phyloP scores from a whole-genome alignment of 345 rosid genomes.

The Eucalyptus sp. region DNA sequence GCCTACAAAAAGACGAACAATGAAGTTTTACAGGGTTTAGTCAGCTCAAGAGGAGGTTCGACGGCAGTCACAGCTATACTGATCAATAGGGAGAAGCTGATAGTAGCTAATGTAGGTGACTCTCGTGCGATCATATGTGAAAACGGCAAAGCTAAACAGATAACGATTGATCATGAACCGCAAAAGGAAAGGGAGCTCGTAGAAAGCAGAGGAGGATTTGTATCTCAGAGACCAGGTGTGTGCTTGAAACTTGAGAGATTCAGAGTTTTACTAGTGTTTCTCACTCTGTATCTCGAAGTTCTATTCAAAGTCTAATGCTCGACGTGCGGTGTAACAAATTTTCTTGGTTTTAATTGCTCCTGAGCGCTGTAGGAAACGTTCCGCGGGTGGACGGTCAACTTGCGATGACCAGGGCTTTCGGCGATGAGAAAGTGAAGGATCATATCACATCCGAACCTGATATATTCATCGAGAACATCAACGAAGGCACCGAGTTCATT shows the following conservation, averaged over 20 bases:
- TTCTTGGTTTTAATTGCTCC: not conserved
- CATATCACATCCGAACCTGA: conserved; percentile 34
- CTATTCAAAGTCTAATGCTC: not conserved
- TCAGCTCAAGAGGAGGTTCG: conserved; percentile 31
- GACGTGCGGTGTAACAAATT: not conserved
- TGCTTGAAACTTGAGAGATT: not conserved
- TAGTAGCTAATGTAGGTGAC: conserved; percentile 44
- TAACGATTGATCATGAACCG: conserved; percentile 38
- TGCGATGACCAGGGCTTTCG: conserved; percentile 41
- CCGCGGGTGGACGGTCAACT: conserved; percentile 31
- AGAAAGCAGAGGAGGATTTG: conserved; percentile 37
- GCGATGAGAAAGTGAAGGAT: conserved; percentile 32
- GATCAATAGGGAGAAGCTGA: conserved; percentile 22
- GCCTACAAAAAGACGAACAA: conserved; percentile 26
- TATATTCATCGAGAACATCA: not conserved
- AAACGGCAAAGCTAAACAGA: conserved; percentile 12
- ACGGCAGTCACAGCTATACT: conserved; percentile 40
- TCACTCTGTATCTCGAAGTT: not conserved
- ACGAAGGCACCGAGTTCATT: conserved; percentile 16
- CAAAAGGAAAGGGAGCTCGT: conserved; percentile 27
- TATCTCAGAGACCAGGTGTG: conserved; percentile 15
- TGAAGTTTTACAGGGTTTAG: conserved; percentile 21
- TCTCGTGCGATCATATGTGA: conserved; percentile 32
- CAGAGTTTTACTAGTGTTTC: not conserved
- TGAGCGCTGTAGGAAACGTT: conserved; percentile 13